A percentile compares a stretch with the other conserved stretches of the same genome.
These are phyloP conservation scores for Candida corydali DNA, from an alignment of 805 yeast species.

Conservation along the genomic window DNA sequence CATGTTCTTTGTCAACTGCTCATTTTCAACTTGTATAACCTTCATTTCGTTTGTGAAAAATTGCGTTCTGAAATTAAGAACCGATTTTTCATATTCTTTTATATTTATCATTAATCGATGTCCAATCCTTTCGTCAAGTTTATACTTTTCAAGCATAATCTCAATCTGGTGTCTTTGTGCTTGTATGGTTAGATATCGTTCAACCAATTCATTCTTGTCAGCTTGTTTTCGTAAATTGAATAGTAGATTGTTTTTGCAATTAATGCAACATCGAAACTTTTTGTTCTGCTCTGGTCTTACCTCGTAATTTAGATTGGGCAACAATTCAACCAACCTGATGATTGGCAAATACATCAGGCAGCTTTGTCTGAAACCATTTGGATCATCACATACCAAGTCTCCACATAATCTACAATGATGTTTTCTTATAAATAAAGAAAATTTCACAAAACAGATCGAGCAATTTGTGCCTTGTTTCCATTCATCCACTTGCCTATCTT, in stretches of 20 bases:
- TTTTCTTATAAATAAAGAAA: slow-evolving; percentile 57
- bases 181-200: slow-evolving; percentile 17
- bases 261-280: slow-evolving; percentile 58
- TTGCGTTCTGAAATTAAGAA: slow-evolving; percentile 18
- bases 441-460: slow-evolving; percentile 55
- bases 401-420: slow-evolving; percentile 96
- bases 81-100: slow-evolving; percentile 29
- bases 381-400: slow-evolving; percentile 68
- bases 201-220: slow-evolving; percentile 9
- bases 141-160: slow-evolving; percentile 19
- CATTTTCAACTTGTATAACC: slow-evolving; percentile 12
- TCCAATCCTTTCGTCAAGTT: slow-evolving; percentile 18
- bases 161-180: slow-evolving; percentile 20
- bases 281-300: slow-evolving; percentile 13
- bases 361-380: slow-evolving; percentile 31
- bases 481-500: slow-evolving; percentile 1
- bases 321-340: slow-evolving; percentile 31
- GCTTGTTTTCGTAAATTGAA: slow-evolving; percentile 37
- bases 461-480: slow-evolving; percentile 42
- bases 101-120: slow-evolving; percentile 18
- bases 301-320: slow-evolving; percentile 32
- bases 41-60: slow-evolving; percentile 13
- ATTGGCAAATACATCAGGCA: slow-evolving; percentile 77
- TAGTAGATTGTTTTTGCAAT: slow-evolving; percentile 63
- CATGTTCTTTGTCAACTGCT: slow-evolving; percentile 47